These are phyloP conservation scores for Sugiyamaella japonica DNA, from an alignment of 1,139 yeast species.

Conservation along the genomic window DNA sequence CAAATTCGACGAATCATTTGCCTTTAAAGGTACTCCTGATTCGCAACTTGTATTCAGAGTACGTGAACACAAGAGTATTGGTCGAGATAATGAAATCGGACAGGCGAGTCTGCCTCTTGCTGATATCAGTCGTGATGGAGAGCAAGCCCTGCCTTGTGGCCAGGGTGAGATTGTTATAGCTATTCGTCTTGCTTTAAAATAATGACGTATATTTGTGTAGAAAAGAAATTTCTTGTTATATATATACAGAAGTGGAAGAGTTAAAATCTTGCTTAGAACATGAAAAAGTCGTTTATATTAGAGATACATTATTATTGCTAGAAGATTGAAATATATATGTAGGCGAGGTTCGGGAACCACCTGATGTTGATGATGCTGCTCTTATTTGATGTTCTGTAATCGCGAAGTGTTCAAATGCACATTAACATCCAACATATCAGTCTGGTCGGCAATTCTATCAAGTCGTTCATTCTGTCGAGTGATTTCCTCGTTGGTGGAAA, in stretches of 20 bases:
- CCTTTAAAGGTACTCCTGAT: conserved; percentile 65
- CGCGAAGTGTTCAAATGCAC: conserved; percentile 52
- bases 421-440: conserved; percentile 54
- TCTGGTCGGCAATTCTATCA: conserved; percentile 52
- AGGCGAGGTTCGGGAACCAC: background rate
- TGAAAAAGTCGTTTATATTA: background rate
- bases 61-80: conserved; percentile 70
- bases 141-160: conserved; percentile 34
- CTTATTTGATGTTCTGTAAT: conserved; percentile 43
- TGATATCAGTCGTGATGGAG: conserved; percentile 31
- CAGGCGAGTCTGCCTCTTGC: conserved; percentile 43
- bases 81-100: conserved; percentile 68
- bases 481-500: conserved; percentile 55
- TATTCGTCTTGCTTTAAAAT: conserved; percentile 18
- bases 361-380: background rate
- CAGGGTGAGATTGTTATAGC: conserved; percentile 25
- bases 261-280: background rate
- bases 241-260: background rate
- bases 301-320: background rate
- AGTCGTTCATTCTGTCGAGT: conserved; percentile 53
- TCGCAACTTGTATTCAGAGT: conserved; percentile 60
- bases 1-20: conserved; percentile 63
- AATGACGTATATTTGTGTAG: background rate
- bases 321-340: background rate
- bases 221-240: background rate